These are phyloP conservation scores for Apiospora pterosperma DNA, from an alignment of 2,329 filamentous ascomycete genomes.

Conservation along the genomic window DNA sequence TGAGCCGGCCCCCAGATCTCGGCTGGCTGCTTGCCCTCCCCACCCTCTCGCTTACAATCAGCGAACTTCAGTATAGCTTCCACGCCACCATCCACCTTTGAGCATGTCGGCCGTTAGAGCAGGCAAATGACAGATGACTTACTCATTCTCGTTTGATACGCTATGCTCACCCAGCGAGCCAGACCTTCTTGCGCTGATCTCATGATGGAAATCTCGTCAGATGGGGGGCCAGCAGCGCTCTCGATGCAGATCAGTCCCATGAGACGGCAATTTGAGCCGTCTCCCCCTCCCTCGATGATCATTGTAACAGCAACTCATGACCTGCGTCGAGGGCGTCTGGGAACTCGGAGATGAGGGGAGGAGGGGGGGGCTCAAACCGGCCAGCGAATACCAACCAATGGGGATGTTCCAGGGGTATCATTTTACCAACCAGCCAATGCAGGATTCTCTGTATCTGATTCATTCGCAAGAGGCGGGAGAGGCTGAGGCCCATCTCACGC, in stretches of 20 bases:
- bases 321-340: not conserved
- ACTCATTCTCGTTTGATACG: not conserved
- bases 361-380: not conserved
- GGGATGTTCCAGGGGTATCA: not conserved
- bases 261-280: not conserved
- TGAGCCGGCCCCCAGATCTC: not conserved
- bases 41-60: not conserved
- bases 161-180: not conserved
- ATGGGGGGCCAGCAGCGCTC: not conserved
- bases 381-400: not conserved
- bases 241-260: not conserved
- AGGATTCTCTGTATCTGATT: not conserved
- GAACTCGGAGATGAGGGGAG: not conserved
- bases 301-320: not conserved
- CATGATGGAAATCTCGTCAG: not conserved
- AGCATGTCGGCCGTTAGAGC: not conserved
- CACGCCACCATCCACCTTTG: not conserved
- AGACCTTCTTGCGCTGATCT: not conserved
- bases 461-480: not conserved
- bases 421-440: not conserved
- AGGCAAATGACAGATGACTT: not conserved
- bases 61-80: not conserved
- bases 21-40: not conserved
- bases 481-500: not conserved
- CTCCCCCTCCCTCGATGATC: not conserved